Base-by-base conservation (phyloP, 371 early-diverging fungal species). In the Mortierella sp. region DNA sequence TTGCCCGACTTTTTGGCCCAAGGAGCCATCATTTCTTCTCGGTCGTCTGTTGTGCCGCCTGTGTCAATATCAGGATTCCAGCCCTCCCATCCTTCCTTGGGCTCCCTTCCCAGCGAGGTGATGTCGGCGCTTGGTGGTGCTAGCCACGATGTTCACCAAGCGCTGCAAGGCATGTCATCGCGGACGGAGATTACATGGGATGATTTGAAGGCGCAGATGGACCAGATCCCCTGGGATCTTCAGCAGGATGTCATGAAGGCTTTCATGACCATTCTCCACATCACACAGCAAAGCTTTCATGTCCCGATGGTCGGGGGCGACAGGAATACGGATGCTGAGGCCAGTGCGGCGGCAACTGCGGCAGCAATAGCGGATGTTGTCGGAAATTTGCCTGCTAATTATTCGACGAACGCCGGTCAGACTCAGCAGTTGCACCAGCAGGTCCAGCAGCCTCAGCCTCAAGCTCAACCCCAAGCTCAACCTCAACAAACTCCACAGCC, bases 191-290 rank as follows among this genome's bases (percentile, higher is more conserved):
- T 84, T 24, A 70, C 81, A 5, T 84, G 84, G 84, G 84, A 84
- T 1, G 76, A 84, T 35, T 27, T 84, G 35, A 84, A 81, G 32
- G 55, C 70, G 43, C 76, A 75, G 41, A 58, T 80, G 78, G 51
- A 60, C 24, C 81, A 81, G 21, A 55, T 84, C 60, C 81, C 80
- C n/a, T 84, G 84, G 84, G 58, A 74, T 11, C 78, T 81, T 29
- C 84, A 81, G 27, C 76, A 75, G 32, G 74, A 75, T 12, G 75
- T 78, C 11, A 81, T 84, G 84, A 81, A 77, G 43, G 75, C 78
- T 2, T 51, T 84, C 38, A 78, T 78, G 81, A 76, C 78, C 1
- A 70, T 81, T 41, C 38, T 80, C 1, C 81, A 77, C 12, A 8
- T 77, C 27, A 80, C 81, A 4, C 70, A 58, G 8, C 76, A 81